These are phyloP conservation scores for Gossypium lobatum DNA, from an alignment of 441 rosid species.

Conservation along the genomic window DNA sequence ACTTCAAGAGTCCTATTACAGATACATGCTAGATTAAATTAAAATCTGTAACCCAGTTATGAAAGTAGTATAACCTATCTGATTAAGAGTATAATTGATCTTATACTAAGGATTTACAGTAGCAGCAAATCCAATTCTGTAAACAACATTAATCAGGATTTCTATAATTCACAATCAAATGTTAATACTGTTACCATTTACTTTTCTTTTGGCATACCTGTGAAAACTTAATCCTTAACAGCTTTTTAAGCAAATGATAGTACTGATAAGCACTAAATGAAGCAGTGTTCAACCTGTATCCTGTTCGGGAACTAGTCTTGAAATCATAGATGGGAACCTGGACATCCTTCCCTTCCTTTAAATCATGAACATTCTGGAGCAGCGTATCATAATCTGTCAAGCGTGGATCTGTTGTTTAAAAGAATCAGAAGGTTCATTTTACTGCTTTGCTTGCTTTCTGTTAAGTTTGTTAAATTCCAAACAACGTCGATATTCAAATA, in stretches of 20 bases:
- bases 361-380: slow-evolving; percentile 71
- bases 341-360: slow-evolving; percentile 70
- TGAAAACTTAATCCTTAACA: slow-evolving; percentile 10
- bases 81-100: not conserved
- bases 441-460: slow-evolving; percentile 5
- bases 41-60: not conserved
- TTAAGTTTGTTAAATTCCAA: not conserved
- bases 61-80: not conserved
- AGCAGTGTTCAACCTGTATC: slow-evolving; percentile 64
- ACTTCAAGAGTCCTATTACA: slow-evolving; percentile 75
- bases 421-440: slow-evolving; percentile 11
- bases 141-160: not conserved
- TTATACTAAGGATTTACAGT: not conserved
- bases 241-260: not conserved
- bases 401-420: slow-evolving; percentile 71
- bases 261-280: slow-evolving; percentile 3
- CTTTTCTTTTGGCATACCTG: slow-evolving; percentile 5
- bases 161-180: not conserved
- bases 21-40: slow-evolving; percentile 9
- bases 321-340: slow-evolving; percentile 94
- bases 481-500: not conserved
- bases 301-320: slow-evolving; percentile 78
- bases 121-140: not conserved
- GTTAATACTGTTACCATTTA: not conserved
- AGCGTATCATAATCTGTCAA: slow-evolving; percentile 88